Evolutionary conservation across 2,329 filamentous ascomycete species (phyloP).

Genomic region (Aspergillus calidoustus): DNA sequence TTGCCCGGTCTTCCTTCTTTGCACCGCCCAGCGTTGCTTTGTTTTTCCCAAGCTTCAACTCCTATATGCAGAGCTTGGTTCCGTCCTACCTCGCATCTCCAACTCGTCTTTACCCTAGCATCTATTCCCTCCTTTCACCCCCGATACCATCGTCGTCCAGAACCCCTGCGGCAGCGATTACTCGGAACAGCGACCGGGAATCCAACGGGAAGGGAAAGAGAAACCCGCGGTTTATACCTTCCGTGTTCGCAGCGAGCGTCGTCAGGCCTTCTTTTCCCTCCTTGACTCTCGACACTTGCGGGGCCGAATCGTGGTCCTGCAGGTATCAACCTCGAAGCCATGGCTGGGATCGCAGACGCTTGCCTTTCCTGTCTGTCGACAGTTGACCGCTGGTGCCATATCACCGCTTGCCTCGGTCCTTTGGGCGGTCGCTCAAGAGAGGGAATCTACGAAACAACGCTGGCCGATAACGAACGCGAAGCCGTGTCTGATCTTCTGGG

Average conservation of each 20-base stretch:
- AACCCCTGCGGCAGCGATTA: neutral
- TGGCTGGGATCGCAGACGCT: constrained; percentile 46
- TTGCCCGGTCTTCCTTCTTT: constrained; percentile 16
- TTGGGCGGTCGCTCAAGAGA: constrained; percentile 74
- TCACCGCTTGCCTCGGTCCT: constrained; percentile 46
- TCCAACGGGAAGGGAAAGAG: constrained; percentile 2
- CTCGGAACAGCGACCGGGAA: neutral
- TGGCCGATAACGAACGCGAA: constrained; percentile 95
- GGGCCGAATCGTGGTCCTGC: constrained; percentile 34
- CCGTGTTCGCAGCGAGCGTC: constrained; percentile 17
- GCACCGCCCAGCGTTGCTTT: constrained; percentile 34
- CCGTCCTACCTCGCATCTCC: constrained; percentile 24
- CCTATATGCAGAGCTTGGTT: constrained; percentile 27
- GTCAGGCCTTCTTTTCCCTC: constrained; percentile 20
- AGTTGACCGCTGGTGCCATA: constrained; percentile 50
- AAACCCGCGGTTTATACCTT: constrained; percentile 10
- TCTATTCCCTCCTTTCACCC: constrained; percentile 8
- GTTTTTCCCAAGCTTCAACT: constrained; percentile 27
- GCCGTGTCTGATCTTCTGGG: constrained; percentile 93
- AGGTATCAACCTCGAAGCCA: constrained; percentile 35
- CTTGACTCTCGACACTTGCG: constrained; percentile 27
- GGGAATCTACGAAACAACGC: constrained; percentile 80
- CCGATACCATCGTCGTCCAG: neutral
- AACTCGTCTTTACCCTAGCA: constrained; percentile 17
- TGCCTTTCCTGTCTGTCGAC: constrained; percentile 49